Conservation (phyloP, 306 rosid species). For the Quercus gilva region DNA sequence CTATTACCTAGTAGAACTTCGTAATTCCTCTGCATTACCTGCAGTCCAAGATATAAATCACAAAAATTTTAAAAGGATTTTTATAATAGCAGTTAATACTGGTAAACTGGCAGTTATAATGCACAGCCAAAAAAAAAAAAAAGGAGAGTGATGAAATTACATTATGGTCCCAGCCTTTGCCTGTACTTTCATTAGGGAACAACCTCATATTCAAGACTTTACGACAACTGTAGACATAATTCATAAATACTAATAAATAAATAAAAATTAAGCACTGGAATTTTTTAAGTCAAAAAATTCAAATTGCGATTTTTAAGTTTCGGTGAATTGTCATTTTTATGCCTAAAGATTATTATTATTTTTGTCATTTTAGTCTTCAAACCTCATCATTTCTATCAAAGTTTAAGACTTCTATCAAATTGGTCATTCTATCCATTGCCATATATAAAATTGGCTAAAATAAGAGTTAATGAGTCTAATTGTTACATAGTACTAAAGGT, state of each 20-base stretch:
- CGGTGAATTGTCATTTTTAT: too few relatives aligned
- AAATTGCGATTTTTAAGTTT: too few relatives aligned
- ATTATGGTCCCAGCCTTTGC: slow-evolving; percentile 81
- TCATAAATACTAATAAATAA: neutral
- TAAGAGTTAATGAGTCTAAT: too few relatives aligned
- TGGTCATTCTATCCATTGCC: too few relatives aligned
- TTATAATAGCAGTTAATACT: neutral
- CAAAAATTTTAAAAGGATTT: neutral
- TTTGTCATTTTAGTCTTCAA: too few relatives aligned
- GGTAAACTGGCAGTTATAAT: neutral
- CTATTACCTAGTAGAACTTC: slow-evolving; percentile 66
- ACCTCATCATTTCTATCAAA: too few relatives aligned
- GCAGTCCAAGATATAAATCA: slow-evolving; percentile 8
- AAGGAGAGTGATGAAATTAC: slow-evolving; percentile 22
- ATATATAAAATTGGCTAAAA: too few relatives aligned
- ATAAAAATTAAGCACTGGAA: too few relatives aligned
- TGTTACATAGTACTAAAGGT: too few relatives aligned
- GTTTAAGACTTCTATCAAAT: too few relatives aligned
- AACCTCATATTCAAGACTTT: slow-evolving; percentile 92
- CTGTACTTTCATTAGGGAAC: slow-evolving; percentile 68
- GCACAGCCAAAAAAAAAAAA: neutral
- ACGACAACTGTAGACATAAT: slow-evolving; percentile 54
- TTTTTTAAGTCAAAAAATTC: too few relatives aligned
- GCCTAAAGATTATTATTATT: too few relatives aligned
- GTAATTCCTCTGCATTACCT: slow-evolving; percentile 79